Conservation (phyloP, 73 alveolate species). For the Paramecium sexaurelia region DNA sequence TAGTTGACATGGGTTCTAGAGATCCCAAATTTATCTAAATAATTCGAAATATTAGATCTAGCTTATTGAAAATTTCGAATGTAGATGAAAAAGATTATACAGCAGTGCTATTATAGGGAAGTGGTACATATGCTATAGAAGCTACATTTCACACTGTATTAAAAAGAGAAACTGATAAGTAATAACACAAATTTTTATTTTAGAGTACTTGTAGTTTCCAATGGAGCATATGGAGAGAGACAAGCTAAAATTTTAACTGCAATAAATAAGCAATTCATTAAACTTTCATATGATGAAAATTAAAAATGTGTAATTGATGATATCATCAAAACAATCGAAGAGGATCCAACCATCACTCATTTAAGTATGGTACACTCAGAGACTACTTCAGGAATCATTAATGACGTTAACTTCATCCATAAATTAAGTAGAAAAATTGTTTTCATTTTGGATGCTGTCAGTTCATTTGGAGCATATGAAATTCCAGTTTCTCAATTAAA, state of each 20-base stretch:
- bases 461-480: conserved; percentile 75
- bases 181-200: not conserved
- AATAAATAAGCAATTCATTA: conserved; percentile 52
- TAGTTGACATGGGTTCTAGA: conserved; percentile 76
- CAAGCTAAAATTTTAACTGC: too few relatives aligned
- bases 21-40: conserved; percentile 71
- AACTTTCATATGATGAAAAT: conserved; percentile 70
- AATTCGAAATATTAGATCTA: conserved; percentile 68
- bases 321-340: conserved; percentile 47
- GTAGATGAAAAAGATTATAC: conserved; percentile 66
- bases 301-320: conserved; percentile 66
- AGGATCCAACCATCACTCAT: conserved; percentile 74
- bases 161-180: conserved; percentile 42
- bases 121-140: conserved; percentile 82
- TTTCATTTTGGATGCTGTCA: conserved; percentile 76
- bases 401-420: not conserved
- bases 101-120: conserved; percentile 75
- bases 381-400: conserved; percentile 74
- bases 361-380: conserved; percentile 76
- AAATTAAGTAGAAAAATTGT: not conserved
- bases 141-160: conserved; percentile 72
- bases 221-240: conserved; percentile 83
- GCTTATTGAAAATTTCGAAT: too few relatives aligned
- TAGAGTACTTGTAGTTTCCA: conserved; percentile 67
- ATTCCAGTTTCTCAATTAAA: conserved; percentile 61